These are phyloP conservation scores for Linanthus parryae DNA, from an alignment of 148 eudicot species.

Conservation along the genomic window DNA sequence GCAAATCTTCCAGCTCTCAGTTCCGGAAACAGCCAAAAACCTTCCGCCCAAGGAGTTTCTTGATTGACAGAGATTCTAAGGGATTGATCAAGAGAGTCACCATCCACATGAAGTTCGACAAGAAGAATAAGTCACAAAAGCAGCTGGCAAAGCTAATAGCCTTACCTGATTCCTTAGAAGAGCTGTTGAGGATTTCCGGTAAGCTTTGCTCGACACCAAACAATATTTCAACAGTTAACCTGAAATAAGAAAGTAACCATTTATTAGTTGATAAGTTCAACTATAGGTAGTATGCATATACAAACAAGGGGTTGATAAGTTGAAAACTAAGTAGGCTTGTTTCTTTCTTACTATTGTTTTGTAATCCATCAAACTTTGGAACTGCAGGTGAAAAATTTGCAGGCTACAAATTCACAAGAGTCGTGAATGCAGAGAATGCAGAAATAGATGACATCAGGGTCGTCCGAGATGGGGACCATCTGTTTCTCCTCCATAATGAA, in stretches of 20 bases:
- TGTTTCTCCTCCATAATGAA: slow-evolving; percentile 39
- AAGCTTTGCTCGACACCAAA: slow-evolving; percentile 19
- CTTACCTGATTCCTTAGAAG: slow-evolving; percentile 69
- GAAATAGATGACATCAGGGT: slow-evolving; percentile 71
- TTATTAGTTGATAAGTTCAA: slow-evolving; percentile 3
- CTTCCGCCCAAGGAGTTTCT: slow-evolving; percentile 14
- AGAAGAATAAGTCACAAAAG: slow-evolving; percentile 13
- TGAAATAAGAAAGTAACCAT: slow-evolving; percentile 3
- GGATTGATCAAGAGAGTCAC: slow-evolving; percentile 44
- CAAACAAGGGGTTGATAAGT: too few species aligned
- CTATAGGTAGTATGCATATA: too few species aligned
- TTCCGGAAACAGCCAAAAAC: neutral
- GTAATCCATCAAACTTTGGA: slow-evolving; percentile 14
- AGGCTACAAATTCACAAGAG: slow-evolving; percentile 34
- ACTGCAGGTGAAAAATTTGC: slow-evolving; percentile 67
- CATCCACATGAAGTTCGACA: slow-evolving; percentile 42
- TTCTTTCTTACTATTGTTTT: slow-evolving; percentile 10
- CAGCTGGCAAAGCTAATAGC: slow-evolving; percentile 46
- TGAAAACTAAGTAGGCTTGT: neutral
- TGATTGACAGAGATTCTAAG: slow-evolving; percentile 6
- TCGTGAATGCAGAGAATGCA: slow-evolving; percentile 54
- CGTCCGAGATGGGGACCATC: slow-evolving; percentile 75
- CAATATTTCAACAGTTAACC: slow-evolving; percentile 6
- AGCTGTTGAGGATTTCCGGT: slow-evolving; percentile 62
- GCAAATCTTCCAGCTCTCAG: slow-evolving; percentile 4